Evolutionary conservation across 306 rosid species (phyloP), one percentile per base, ranked within the genome.

Genomic region (apple (Malus domestica)): DNA sequence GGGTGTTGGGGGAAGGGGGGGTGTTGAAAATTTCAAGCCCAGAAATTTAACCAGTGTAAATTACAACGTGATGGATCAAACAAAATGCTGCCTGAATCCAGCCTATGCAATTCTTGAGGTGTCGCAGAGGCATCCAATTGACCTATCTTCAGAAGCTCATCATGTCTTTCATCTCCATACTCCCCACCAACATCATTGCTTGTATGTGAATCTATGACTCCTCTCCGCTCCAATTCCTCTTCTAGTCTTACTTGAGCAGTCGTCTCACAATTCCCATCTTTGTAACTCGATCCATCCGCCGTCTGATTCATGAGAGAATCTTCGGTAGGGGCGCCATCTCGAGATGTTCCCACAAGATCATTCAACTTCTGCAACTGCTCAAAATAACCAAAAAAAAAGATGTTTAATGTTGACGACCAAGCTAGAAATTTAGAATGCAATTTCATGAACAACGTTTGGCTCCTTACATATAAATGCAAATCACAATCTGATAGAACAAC

Each of bases 41-140:
- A 91, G 87, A 88, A 88, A 80, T 88, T 87, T 18, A 84, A 32
- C 97, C 93, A 89, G 25, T 88, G 89, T 69, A 88, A 85, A 70
- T 83, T 78, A 81, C 82, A 81, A 33, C 87, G 88, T 27, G 82
- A 61, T 15, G 87, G 90, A 85, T 86, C 89, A 52, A 84, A 79
- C 51, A 83, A 61, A 68, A 83, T 83, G 70, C 82, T 83, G 70
- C 83, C 82, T 13, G 86, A 80, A 64, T 88, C 93, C 35, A 79
- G 84, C 73, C 70, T 78, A 64, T 83, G 82, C 97, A 90, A 93
- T 80, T 75, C 89, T 18, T 88, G 93, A 58, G 83, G 85, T 62
- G 91, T 75, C 72, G 85, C 77, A 51, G 82, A 85, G 49, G 78
- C 83, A 77, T 77, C 88, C 23, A 42, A 80, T 51, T 78, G 84